Evolutionary conservation across 2,329 filamentous ascomycete species (phyloP), one percentile per base, ranked within the genome.

Genomic region (Arthrobotrys sphaeroides): DNA sequence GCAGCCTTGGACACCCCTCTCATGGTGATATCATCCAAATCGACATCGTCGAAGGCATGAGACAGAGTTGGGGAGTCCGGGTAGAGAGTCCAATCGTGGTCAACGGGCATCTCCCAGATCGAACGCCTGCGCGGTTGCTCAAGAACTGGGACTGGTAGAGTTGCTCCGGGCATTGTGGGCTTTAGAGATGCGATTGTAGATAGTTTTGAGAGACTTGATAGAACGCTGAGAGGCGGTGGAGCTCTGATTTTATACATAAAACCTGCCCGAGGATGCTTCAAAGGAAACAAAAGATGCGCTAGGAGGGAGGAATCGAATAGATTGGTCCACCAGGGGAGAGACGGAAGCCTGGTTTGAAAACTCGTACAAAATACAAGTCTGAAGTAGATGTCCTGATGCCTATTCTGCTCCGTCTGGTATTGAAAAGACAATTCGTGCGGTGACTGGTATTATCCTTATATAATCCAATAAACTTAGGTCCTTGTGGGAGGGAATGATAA

Each of bases 21-120:
- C 38, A n/a, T 74, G 38, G 70, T 74, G 22, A 74, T 64, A 28
- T 68, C 70, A 24, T 68, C 57, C 22, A 74, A 51, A 42, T 74
- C 62, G 24, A 74, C 20, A 16, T 74, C 70, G 5, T 68, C 70
- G 26, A 62, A 31, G 5, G 18, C 9, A 47, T 53, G 60, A 45
- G 69, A 57, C 16, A 66, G 61, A 5, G 60, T 61, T 38, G 69
- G 69, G 4, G 60, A 66, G 20, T 74, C 70, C 7, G 53, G 36
- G 24, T 74, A 74, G 10, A 74, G 70, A 13, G 47, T 49, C 31
- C 66, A 74, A 26, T 74, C 70, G 22, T 9, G 38, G 5, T 42
- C 62, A 33, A 68, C 49, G 2, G 62, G n/a, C 9, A 68, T 47
- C 26, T 68, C 62, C 49, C 61, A 74, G 45, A 74, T 68, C 1